Base-by-base conservation (phyloP, 495 filamentous ascomycete species). In the Mytilinidion resinicola region DNA sequence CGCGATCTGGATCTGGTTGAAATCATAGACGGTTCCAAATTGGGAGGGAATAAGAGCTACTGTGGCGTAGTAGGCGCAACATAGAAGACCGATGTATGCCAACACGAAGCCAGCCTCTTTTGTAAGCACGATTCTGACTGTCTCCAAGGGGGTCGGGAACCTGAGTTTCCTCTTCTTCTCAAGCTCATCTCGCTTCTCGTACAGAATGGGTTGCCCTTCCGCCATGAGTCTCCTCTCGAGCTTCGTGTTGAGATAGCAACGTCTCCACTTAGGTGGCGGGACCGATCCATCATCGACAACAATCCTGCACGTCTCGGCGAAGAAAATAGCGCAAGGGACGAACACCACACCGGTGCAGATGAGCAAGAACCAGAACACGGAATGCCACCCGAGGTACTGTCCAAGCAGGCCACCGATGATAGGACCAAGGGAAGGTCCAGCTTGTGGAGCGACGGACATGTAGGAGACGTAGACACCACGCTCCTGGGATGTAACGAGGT, bases 61-160 rank as follows among this genome's bases (percentile, higher is more conserved):
- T 59, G 86, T 73, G 68, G 78, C 76, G 66, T 75, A 87, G 69
- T 74, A 83, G n/a, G 68, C 79, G 52, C 69, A 78, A 57, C 81
- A 82, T 34, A 87, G 70, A 10, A 88, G 56, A 15, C 77, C 74
- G 48, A 78, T 76, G 56, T 74, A 82, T 8, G 74, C 61, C 10
- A 88, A 78, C 15, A 89, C 67, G 20, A 85, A 67, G n/a, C 75
- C 73, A 15, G 81, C 79, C 64, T 90, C 85, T 62, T 84, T 84
- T 58, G 90, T 78, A 38, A 82, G 74, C 0, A 88, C 69, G 33
- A 91, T 80, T 15, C 72, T 70, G 1, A 92, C 73, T 0, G 85
- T 84, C 30, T 82, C 77, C 30, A 90, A 66, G 0, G 89, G 88
- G 55, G 91, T 91, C 0, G 89, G 89, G 41, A 85, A 79, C 7